Evolutionary conservation across 306 rosid species (phyloP).

Genomic region (Trifolium subterraneum): DNA sequence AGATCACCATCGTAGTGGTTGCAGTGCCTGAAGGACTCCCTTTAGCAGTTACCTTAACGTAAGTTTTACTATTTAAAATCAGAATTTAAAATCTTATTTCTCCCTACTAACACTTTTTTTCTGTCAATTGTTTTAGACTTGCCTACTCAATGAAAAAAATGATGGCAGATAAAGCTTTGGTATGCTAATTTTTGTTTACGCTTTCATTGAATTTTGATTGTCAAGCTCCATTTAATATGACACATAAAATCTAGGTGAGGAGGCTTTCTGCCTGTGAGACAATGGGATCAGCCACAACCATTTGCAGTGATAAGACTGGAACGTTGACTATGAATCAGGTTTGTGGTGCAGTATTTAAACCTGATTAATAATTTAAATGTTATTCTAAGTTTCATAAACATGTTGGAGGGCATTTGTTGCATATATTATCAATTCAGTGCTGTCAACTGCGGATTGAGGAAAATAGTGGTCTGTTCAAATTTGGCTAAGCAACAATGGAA

Average conservation of each 20-base stretch:
- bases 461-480: no score
- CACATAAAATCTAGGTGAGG: constrained; percentile 69
- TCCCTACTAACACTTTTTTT: constrained; percentile 10
- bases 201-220: constrained; percentile 26
- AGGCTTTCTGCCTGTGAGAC: constrained; percentile 99
- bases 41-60: constrained; percentile 96
- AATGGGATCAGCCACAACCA: constrained; percentile 98
- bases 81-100: no score
- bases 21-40: constrained; percentile 99
- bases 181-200: constrained; percentile 51
- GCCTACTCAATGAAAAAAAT: constrained; percentile 98
- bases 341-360: constrained; percentile 30
- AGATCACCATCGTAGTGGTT: constrained; percentile 98
- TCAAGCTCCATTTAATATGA: background rate
- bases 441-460: no score
- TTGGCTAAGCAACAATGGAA: background rate
- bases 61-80: constrained; percentile 43
- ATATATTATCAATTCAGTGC: no score
- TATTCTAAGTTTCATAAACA: constrained; percentile 9
- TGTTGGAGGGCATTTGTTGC: constrained; percentile 23
- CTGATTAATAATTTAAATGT: constrained; percentile 11
- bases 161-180: constrained; percentile 99
- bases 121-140: constrained; percentile 56
- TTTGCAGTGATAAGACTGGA: constrained; percentile 99
- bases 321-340: constrained; percentile 91